Evolutionary conservation across 2,329 filamentous ascomycete species (phyloP).

Genomic region (Penicillium brasilianum): DNA sequence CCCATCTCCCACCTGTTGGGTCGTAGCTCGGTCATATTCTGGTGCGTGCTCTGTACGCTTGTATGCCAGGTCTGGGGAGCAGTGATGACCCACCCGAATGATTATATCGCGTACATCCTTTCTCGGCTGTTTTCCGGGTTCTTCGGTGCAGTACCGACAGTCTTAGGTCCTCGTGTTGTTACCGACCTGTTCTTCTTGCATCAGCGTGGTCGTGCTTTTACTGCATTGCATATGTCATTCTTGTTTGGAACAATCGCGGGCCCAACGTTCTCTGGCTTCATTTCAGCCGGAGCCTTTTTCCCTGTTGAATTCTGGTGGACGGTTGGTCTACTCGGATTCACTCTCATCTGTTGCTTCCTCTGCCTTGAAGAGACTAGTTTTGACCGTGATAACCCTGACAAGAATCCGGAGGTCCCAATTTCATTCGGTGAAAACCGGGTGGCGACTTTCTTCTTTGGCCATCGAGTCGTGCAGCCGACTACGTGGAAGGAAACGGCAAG

Average conservation of each 20-base stretch:
- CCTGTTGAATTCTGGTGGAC: constrained; percentile 53
- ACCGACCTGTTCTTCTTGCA: constrained; percentile 53
- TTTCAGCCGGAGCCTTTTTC: constrained; percentile 44
- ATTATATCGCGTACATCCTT: constrained; percentile 46
- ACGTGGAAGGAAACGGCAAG: constrained; percentile 32
- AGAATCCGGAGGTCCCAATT: constrained; percentile 24
- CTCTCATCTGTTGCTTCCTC: constrained; percentile 42
- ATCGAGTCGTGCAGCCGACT: constrained; percentile 28
- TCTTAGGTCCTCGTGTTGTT: constrained; percentile 48
- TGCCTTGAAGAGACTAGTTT: constrained; percentile 50
- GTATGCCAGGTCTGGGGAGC: constrained; percentile 47
- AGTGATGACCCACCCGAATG: constrained; percentile 40
- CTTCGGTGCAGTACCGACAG: constrained; percentile 46
- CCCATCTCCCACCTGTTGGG: constrained; percentile 45
- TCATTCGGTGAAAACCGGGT: constrained; percentile 30
- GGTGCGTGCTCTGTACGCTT: constrained; percentile 44
- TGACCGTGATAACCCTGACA: constrained; percentile 30
- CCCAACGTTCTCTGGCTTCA: constrained; percentile 49
- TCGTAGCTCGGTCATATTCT: constrained; percentile 48
- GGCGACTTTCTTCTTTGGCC: constrained; percentile 37
- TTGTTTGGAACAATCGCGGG: constrained; percentile 46
- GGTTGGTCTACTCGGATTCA: constrained; percentile 43
- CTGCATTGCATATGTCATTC: constrained; percentile 42
- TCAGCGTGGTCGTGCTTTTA: constrained; percentile 49
- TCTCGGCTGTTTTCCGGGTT: constrained; percentile 49